These are phyloP conservation scores for Rhizopogon rudus DNA, from an alignment of 768 basidiomycete species.

Conservation along the genomic window DNA sequence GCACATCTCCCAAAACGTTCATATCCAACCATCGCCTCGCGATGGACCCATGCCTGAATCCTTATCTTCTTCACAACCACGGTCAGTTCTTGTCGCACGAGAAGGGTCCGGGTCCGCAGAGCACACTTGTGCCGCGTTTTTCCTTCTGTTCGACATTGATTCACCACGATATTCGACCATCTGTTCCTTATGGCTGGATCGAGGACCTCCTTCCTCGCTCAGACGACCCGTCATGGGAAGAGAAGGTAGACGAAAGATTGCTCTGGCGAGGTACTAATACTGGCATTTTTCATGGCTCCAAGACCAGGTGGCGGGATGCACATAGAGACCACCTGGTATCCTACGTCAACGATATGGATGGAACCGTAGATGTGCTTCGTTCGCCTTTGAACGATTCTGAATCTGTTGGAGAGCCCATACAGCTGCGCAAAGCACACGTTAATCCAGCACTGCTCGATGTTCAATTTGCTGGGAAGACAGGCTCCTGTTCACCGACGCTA, in stretches of 20 bases:
- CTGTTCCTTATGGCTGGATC: conserved; percentile 43
- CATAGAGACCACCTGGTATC: conserved; percentile 48
- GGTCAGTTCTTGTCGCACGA: conserved; percentile 48
- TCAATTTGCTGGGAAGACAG: conserved; percentile 40
- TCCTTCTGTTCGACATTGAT: conserved; percentile 44
- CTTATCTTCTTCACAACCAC: conserved; percentile 33
- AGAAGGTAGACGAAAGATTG: conserved; percentile 55
- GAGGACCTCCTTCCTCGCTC: conserved; percentile 34
- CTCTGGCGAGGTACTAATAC: conserved; percentile 76
- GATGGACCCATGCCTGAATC: conserved; percentile 36
- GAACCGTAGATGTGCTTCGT: conserved; percentile 35
- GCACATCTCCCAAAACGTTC: conserved; percentile 19
- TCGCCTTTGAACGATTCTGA: conserved; percentile 23
- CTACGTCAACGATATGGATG: conserved; percentile 33
- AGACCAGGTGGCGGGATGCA: conserved; percentile 41
- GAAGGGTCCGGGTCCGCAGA: conserved; percentile 40
- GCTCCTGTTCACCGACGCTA: conserved; percentile 17
- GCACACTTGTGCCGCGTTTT: conserved; percentile 45
- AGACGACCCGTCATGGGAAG: conserved; percentile 60
- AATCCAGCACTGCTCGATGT: conserved; percentile 59
- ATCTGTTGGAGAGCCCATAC: conserved; percentile 30
- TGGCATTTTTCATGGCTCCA: conserved; percentile 43
- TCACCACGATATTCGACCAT: conserved; percentile 53
- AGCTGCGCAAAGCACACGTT: conserved; percentile 32
- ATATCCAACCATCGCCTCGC: conserved; percentile 29